Base-by-base conservation (phyloP, 148 eudicot genomes). In the Pouteria glomerata region DNA sequence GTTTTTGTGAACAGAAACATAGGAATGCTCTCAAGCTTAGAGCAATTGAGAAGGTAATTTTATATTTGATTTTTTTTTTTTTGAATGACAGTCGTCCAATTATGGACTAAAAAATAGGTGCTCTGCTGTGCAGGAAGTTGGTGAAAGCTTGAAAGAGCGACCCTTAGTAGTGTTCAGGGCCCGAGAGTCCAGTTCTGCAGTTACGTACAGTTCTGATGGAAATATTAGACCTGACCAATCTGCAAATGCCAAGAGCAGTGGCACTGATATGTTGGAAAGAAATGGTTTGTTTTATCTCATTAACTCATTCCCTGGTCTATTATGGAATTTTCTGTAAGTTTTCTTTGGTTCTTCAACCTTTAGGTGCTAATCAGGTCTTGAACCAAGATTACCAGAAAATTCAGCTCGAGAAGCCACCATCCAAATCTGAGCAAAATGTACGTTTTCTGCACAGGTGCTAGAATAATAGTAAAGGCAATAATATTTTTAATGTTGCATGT, bases 131-230 rank as follows among this genome's bases (percentile, higher is more conserved):
- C 78, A 95, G 97, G 93, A 84, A 73, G 85, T 71, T 3, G 70
- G 70, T 33, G 76, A 77, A 57, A 85, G 82, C 68, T 64, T 92
- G 68, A 84, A 82, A 77, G 97, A 82, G 83, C 97, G 97, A 8
- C 74, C 75, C 24, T 76, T 66, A 51, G 80, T 83, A 70, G 90
- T 95, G 62, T 95, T 86, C 74, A 90, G 82, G 83, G 90, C 87
- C 76, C 85, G 81, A 41, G 72, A 75, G 66, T 67, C 52, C 41
- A 57, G 78, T 77, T 75, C 86, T 11, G 31, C 60, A 8, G 76
- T 78, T 78, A 81, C 80, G 66, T 52, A 30, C 72, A 71, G 63
- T 74, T 69, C 82, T 35, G 71, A 74, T 77, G 81, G 50, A 35
- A 73, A 72, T 55, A 63, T 76, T 51, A 63, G 53, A 44, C n/a